Evolutionary conservation across 352 stramenopile genomes (phyloP).

Genomic region (Phytophthora citrophthora): DNA sequence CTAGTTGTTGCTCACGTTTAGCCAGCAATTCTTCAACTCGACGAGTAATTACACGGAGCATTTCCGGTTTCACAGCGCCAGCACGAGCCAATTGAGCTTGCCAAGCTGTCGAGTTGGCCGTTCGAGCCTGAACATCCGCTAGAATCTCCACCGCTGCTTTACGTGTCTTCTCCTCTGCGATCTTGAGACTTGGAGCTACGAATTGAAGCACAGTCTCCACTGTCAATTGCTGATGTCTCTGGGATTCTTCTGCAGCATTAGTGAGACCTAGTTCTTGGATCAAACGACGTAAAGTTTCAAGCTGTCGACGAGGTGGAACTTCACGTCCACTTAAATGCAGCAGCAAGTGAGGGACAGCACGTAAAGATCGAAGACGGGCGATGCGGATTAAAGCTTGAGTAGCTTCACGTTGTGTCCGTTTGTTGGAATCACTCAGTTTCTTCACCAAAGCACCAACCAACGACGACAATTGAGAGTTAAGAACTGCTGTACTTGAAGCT

Average conservation of each 20-base stretch:
- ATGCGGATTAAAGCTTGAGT: conserved; percentile 68
- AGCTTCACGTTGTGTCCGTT: conserved; percentile 77
- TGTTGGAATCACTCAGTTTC: conserved; percentile 84
- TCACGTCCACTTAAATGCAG: conserved; percentile 71
- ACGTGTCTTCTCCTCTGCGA: conserved; percentile 80
- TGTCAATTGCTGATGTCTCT: conserved; percentile 39
- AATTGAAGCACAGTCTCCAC: conserved; percentile 75
- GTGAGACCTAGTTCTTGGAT: conserved; percentile 61
- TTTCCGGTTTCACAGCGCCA: conserved; percentile 69
- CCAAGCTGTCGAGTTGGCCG: conserved; percentile 25
- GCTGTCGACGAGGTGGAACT: conserved; percentile 52
- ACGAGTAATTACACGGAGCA: conserved; percentile 76
- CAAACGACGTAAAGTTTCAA: conserved; percentile 64
- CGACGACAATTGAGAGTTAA: conserved; percentile 64
- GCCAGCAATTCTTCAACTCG: conserved; percentile 74
- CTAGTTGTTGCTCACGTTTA: conserved; percentile 46
- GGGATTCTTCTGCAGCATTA: conserved; percentile 15
- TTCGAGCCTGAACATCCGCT: conserved; percentile 55
- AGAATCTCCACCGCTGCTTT: conserved; percentile 76
- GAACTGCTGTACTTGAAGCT: conserved; percentile 26
- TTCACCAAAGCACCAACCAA: conserved; percentile 56
- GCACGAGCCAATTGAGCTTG: conserved; percentile 30
- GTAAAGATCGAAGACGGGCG: conserved; percentile 66
- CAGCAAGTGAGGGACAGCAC: conserved; percentile 60
- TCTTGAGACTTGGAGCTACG: conserved; percentile 69